Conservation (phyloP, 371 early-diverging fungal genomes). For the Apophysomyces variabilis region DNA sequence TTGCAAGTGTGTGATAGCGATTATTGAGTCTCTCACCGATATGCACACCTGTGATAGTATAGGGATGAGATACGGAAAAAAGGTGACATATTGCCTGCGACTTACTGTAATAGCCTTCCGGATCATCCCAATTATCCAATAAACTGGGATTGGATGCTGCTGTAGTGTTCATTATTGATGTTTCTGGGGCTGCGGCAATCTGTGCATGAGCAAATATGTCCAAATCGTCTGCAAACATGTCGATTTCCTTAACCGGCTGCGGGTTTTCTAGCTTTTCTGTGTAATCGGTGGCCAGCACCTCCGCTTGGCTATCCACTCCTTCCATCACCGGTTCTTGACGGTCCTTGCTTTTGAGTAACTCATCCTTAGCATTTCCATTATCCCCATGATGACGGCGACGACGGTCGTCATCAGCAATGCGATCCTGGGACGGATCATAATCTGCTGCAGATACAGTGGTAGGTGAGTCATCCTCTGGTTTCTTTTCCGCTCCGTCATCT, state of each 20-base stretch:
- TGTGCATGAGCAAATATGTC: slow-evolving; percentile 55
- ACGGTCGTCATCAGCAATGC: slow-evolving; percentile 47
- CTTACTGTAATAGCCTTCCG: slow-evolving; percentile 95
- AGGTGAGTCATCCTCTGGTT: slow-evolving; percentile 45
- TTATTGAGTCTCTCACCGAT: slow-evolving; percentile 83
- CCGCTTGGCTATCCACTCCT: slow-evolving; percentile 48
- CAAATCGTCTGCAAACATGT: slow-evolving; percentile 79
- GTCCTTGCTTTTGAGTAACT: slow-evolving; percentile 61
- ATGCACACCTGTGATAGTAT: slow-evolving; percentile 57
- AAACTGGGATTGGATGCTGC: slow-evolving; percentile 60
- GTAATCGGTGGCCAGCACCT: slow-evolving; percentile 69
- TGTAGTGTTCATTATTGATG: slow-evolving; percentile 29
- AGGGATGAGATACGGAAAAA: neutral
- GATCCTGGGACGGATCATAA: slow-evolving; percentile 70
- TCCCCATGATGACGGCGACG: slow-evolving; percentile 20
- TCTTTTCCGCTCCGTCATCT: slow-evolving; percentile 18
- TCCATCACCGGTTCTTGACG: slow-evolving; percentile 42
- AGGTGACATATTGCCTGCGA: neutral
- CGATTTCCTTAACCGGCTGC: slow-evolving; percentile 52
- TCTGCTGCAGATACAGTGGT: slow-evolving; percentile 71
- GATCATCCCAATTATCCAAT: slow-evolving; percentile 93
- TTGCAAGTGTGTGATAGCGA: slow-evolving; percentile 85
- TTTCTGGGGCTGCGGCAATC: slow-evolving; percentile 30
- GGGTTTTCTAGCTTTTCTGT: slow-evolving; percentile 47
- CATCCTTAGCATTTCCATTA: slow-evolving; percentile 45